A percentile compares a stretch with the other conserved stretches of the same genome.
Evolutionary conservation across 495 filamentous ascomycete genomes (phyloP).

Genomic region (Podospora fimiseda): DNA sequence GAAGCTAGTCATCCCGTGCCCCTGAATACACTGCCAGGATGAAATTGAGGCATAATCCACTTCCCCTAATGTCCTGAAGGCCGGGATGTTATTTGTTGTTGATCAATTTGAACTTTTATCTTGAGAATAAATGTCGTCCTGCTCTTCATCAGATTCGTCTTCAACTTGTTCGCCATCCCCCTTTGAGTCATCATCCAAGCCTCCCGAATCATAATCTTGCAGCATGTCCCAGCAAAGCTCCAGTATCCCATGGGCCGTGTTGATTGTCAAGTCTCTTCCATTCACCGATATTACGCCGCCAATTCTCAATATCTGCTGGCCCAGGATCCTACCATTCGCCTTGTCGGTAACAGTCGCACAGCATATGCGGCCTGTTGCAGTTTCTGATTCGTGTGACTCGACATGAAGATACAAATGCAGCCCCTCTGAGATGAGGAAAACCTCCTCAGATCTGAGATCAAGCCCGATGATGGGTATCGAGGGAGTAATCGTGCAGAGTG

Average conservation of each 20-base stretch:
- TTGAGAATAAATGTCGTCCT: neutral
- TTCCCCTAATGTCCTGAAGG: too few relatives aligned
- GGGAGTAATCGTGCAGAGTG: neutral
- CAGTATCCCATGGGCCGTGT: neutral
- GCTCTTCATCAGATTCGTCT: neutral
- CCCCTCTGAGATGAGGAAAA: neutral
- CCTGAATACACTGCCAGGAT: neutral
- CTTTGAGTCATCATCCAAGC: neutral
- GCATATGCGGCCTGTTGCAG: neutral
- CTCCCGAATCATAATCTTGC: neutral
- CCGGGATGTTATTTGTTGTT: too few relatives aligned
- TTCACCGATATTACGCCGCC: neutral
- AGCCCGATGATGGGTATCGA: neutral
- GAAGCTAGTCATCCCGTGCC: neutral
- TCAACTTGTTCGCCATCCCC: neutral
- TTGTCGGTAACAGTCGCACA: neutral
- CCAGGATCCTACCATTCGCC: neutral
- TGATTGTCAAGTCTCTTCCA: neutral
- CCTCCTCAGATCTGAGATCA: neutral
- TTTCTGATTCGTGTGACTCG: neutral
- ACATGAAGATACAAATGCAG: neutral
- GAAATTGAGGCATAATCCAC: neutral
- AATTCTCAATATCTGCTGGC: neutral
- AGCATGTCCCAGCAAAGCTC: neutral
- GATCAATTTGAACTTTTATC: too few relatives aligned